These are phyloP conservation scores for Chytriomyces confervae DNA, from an alignment of 192 early-diverging fungal genomes.

Conservation along the genomic window DNA sequence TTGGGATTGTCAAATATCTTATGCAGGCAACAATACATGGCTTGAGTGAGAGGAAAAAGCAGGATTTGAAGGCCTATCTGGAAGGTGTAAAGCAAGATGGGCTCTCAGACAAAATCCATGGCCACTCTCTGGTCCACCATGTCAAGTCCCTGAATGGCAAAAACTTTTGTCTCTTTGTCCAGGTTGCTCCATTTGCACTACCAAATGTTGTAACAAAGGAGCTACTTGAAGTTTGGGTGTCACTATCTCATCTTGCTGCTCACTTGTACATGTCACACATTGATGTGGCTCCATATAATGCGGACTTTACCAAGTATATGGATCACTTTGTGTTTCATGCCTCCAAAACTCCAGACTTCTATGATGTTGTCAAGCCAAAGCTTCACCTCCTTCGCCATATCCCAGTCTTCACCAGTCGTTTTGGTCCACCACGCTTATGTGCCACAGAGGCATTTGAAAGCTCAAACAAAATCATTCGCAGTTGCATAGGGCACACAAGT, in stretches of 20 bases:
- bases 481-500: no score
- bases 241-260: neutral
- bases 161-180: neutral
- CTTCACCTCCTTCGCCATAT: neutral
- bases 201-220: neutral
- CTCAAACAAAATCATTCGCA: no score
- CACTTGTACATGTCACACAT: no score
- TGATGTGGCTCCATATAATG: neutral
- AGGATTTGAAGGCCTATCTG: neutral
- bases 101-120: neutral
- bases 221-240: neutral
- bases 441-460: no score
- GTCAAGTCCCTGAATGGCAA: slow-evolving; percentile 7
- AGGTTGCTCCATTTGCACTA: neutral
- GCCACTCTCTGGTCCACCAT: neutral
- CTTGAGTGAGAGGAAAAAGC: neutral
- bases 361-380: neutral
- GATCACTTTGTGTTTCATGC: neutral
- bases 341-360: neutral
- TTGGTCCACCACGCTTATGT: neutral
- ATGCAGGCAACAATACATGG: neutral
- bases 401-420: neutral
- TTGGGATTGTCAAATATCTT: neutral
- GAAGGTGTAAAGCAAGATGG: neutral
- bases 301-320: neutral